Evolutionary conservation across 2,329 filamentous ascomycete genomes (phyloP), one percentile per base, ranked within the genome.

Genomic region (Harringtonia aguacate): DNA sequence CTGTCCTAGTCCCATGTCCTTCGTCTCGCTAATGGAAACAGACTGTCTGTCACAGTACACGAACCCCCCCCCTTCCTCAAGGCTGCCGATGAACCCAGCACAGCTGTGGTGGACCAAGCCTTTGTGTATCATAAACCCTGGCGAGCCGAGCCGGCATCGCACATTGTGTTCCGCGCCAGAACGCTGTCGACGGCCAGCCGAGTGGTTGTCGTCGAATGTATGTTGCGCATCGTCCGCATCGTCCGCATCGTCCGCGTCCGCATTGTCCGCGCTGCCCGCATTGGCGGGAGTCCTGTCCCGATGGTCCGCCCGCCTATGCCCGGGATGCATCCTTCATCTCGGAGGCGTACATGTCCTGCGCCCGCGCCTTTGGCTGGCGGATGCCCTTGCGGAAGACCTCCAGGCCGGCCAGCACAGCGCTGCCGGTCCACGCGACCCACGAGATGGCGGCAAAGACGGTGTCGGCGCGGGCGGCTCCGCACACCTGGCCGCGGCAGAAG

Each of bases 401-500:
- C 52, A 67, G 63, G 48, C 61, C 66, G 24, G 67, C 59, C 29
- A 78, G 51, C 27, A 63, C 61, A 12, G 68, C 63, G 4, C 69
- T 72, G 27, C 56, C 67, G 28, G 62, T 61, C 77, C 77, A 81
- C 12, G 69, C 58, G 18, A 66, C 53, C 55, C 76, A 80, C 47
- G 68, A 64, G 44, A 72, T 63, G 13, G 73, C 69, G 17, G 72
- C 68, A 40, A 79, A 67, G 35, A 69, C 71, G n/a, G 70, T 67
- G 47, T 70, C 67, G 36, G 73, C 72, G 18, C 70, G 70, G 34
- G 73, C 74, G 13, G 71, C 67, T 21, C 63, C 63, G 61, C 77
- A 81, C 22, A 79, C 72, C 31, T 62, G 63, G 35, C 76, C 77
- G 24, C 66, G 63, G 60, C 77, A 81, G 61, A 76, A 75, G 44